These are phyloP conservation scores for Cordyceps tenuipes DNA, from an alignment of 2,329 filamentous ascomycete genomes.

Conservation along the genomic window DNA sequence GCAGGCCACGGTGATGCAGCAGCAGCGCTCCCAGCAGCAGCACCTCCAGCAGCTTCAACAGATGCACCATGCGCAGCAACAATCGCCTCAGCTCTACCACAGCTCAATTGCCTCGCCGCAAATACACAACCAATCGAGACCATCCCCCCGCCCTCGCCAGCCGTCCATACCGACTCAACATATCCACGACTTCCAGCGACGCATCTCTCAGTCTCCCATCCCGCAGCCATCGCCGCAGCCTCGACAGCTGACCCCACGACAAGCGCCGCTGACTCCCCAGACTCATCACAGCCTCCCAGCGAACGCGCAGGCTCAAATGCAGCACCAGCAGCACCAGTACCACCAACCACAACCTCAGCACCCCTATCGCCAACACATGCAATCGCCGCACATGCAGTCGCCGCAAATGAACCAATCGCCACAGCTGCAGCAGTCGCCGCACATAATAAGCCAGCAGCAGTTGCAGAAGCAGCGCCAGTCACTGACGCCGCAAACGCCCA, in stretches of 20 bases:
- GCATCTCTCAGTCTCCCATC: slow-evolving; percentile 5
- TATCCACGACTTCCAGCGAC: slow-evolving; percentile 13
- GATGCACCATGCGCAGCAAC: slow-evolving; percentile 23
- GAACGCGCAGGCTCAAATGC: slow-evolving; percentile 12
- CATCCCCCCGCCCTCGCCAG: slow-evolving; percentile 13
- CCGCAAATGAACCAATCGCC: slow-evolving; percentile 10
- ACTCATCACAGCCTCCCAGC: slow-evolving; percentile 8
- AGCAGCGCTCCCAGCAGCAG: slow-evolving; percentile 16
- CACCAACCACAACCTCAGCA: slow-evolving; percentile 15
- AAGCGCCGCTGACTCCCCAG: slow-evolving; percentile 1
- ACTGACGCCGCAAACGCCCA: slow-evolving; percentile 4
- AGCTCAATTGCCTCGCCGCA: slow-evolving; percentile 1
- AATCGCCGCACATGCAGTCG: slow-evolving; percentile 9
- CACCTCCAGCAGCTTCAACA: slow-evolving; percentile 23
- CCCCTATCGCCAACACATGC: slow-evolving; percentile 12
- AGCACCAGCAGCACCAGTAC: slow-evolving; percentile 15
- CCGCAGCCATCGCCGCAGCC: slow-evolving; percentile 12
- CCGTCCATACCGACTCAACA: slow-evolving; percentile 11
- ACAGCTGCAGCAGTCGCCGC: slow-evolving; percentile 13
- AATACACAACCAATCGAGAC: slow-evolving; percentile 16
- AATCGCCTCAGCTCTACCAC: slow-evolving; percentile 13
- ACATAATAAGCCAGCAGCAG: slow-evolving; percentile 13
- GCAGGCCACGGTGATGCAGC: slow-evolving; percentile 15
- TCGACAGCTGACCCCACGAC: slow-evolving; percentile 6
- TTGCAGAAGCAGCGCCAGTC: slow-evolving; percentile 16